Base-by-base conservation (phyloP, 139 green algal species). In the Chlamydomonas sp. region DNA sequence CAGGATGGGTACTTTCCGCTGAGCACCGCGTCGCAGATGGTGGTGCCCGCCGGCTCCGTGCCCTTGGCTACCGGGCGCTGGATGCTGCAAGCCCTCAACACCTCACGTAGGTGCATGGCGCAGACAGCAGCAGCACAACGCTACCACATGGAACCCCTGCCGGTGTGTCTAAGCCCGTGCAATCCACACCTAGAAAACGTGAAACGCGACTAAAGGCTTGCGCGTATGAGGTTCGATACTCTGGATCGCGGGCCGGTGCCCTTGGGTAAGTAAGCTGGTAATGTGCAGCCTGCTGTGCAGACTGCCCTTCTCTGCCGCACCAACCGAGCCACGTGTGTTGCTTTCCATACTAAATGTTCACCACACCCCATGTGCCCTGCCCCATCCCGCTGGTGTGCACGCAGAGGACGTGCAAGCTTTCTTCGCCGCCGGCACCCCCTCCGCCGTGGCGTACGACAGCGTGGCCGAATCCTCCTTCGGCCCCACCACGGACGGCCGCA, bases 401-500 rank as follows among this genome's bases (percentile, higher is more conserved):
- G 77, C 59, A 67, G 57, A 16, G 12, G 5, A 0, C 0, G 8
- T 5, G 6, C 72, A 12, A 73, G 2, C 1, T 10, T 72, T 2
- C 8, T 20, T 4, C 78, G 62, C 62, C 66, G n/a, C 20, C 62
- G 3, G 49, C 62, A 4, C 12, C 62, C 7, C 20, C 2, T 85
- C 60, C 31, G 67, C 75, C 72, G 75, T n/a, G 16, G 62, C 78
- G 1, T 97, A 92, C 61, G 94, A 96, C 20, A 93, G 93, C 81
- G 79, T 97, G 68, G 94, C 94, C 0, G 64, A 83, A 16, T 97
- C 90, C 5, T 95, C 86, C 57, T 93, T 92, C 20, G 96, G 96
- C 0, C 96, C 96, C 57, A 97, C 96, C 3, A 59, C 79, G 4
- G 97, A 99, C 80, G 92, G 91, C n/a, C 88, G 97, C 31, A 93